These are phyloP conservation scores for Penicillium frequentans DNA, from an alignment of 2,329 filamentous ascomycete genomes.

Conservation along the genomic window DNA sequence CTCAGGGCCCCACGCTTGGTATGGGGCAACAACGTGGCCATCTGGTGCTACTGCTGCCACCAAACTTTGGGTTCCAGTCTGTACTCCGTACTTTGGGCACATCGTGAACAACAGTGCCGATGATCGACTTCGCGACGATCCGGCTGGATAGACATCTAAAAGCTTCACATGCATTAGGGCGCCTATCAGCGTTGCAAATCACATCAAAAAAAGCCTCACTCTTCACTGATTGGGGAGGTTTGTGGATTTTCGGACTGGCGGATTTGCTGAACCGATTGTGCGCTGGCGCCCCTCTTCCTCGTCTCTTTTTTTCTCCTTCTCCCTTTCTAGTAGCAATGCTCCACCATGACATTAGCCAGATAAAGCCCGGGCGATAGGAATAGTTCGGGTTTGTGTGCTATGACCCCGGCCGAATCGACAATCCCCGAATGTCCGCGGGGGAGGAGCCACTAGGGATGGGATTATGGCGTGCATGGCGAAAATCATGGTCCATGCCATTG, in stretches of 20 bases:
- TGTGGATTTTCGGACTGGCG: neutral
- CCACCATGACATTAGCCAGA: neutral
- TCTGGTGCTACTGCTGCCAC: neutral
- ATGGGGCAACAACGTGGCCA: slow-evolving; percentile 15
- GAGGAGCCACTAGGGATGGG: neutral
- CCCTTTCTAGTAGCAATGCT: neutral
- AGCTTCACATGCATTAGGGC: slow-evolving; percentile 21
- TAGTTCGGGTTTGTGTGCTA: slow-evolving; percentile 6
- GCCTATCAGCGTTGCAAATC: slow-evolving; percentile 17
- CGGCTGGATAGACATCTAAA: neutral
- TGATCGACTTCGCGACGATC: slow-evolving; percentile 6
- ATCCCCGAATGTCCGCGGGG: slow-evolving; percentile 1
- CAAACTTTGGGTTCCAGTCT: slow-evolving; percentile 1
- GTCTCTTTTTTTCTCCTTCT: neutral
- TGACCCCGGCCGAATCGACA: slow-evolving; percentile 8
- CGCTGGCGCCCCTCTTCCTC: neutral
- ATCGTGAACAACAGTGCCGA: slow-evolving; percentile 1
- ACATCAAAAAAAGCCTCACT: neutral
- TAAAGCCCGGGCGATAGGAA: neutral
- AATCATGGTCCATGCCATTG: slow-evolving; percentile 1
- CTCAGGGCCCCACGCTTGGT: neutral
- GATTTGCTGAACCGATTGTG: neutral
- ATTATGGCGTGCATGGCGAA: slow-evolving; percentile 16
- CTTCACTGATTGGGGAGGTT: neutral
- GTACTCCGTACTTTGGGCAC: slow-evolving; percentile 1